These are phyloP conservation scores for Metarhizium brunneum DNA, from an alignment of 2,329 filamentous ascomycete genomes.

Conservation along the genomic window DNA sequence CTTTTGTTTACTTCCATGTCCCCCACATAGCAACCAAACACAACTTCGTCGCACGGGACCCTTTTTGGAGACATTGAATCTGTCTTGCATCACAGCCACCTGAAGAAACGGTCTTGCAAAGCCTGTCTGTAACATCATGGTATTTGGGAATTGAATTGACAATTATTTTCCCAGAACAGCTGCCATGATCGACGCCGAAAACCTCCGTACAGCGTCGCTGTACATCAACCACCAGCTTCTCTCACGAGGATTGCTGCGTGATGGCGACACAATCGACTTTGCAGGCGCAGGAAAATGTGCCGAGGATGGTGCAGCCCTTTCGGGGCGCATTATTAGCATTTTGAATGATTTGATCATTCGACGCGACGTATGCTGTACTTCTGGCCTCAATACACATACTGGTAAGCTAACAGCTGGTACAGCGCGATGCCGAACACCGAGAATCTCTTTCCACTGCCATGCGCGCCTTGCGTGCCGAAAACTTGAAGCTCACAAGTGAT, in stretches of 20 bases:
- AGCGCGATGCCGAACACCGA: slow-evolving; percentile 85
- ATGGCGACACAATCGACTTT: slow-evolving; percentile 75
- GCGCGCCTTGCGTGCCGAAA: slow-evolving; percentile 64
- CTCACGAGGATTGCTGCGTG: slow-evolving; percentile 53
- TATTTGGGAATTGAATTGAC: not conserved
- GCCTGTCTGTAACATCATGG: not conserved
- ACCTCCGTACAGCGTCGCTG: slow-evolving; percentile 56
- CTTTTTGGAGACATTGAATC: not conserved
- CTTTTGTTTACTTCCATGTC: slow-evolving; percentile 27
- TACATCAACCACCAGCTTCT: slow-evolving; percentile 67
- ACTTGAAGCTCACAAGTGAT: slow-evolving; percentile 62
- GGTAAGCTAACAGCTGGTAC: slow-evolving; percentile 11
- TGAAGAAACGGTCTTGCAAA: not conserved
- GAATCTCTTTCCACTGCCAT: slow-evolving; percentile 75
- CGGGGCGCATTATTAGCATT: slow-evolving; percentile 82
- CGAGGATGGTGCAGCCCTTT: slow-evolving; percentile 49
- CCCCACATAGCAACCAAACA: slow-evolving; percentile 27
- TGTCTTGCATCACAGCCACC: slow-evolving; percentile 3
- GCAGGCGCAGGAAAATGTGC: slow-evolving; percentile 57
- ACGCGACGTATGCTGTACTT: slow-evolving; percentile 56
- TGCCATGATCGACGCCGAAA: slow-evolving; percentile 49
- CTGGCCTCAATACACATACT: not conserved
- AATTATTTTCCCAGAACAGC: not conserved
- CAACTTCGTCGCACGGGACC: slow-evolving; percentile 1
- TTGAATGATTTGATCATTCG: slow-evolving; percentile 88